Evolutionary conservation across 2,329 filamentous ascomycete genomes (phyloP).

Genomic region (Stachybotrys elegans): DNA sequence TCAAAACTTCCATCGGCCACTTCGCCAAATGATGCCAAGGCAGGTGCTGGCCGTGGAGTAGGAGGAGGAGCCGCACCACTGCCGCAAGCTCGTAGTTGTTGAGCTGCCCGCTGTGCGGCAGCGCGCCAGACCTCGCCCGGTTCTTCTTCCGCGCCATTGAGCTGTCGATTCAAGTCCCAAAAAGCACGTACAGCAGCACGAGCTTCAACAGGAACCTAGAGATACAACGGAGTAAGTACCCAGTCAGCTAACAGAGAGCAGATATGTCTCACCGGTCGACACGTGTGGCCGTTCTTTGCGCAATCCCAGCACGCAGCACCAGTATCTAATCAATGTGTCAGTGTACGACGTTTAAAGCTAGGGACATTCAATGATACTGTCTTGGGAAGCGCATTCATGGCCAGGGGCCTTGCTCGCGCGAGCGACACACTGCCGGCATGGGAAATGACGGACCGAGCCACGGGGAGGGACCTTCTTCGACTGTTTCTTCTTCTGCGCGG

Average conservation of each 20-base stretch:
- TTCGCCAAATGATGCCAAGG: background rate
- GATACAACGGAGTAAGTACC: background rate
- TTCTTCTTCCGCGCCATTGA: too few species aligned
- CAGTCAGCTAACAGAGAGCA: background rate
- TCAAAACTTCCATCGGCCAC: background rate
- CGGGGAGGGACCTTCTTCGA: background rate
- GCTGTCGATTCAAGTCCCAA: too few species aligned
- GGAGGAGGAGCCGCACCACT: background rate
- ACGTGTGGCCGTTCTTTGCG: constrained; percentile 1
- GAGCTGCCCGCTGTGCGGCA: background rate
- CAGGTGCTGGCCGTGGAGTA: background rate
- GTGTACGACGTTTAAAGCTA: background rate
- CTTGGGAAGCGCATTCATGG: background rate
- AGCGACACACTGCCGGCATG: background rate
- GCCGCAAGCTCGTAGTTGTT: background rate
- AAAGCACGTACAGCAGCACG: too few species aligned
- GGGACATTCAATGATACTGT: constrained; percentile 1
- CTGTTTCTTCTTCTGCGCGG: constrained; percentile 1
- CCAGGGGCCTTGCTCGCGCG: constrained; percentile 1
- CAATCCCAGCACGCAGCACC: constrained; percentile 1
- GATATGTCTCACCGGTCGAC: constrained; percentile 1
- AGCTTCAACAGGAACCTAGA: constrained; percentile 1
- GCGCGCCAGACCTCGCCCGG: background rate
- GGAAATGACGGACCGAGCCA: background rate
- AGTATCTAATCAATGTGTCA: constrained; percentile 2